Base-by-base conservation (phyloP, 139 green algal species). In the Coelastrella sp. region DNA sequence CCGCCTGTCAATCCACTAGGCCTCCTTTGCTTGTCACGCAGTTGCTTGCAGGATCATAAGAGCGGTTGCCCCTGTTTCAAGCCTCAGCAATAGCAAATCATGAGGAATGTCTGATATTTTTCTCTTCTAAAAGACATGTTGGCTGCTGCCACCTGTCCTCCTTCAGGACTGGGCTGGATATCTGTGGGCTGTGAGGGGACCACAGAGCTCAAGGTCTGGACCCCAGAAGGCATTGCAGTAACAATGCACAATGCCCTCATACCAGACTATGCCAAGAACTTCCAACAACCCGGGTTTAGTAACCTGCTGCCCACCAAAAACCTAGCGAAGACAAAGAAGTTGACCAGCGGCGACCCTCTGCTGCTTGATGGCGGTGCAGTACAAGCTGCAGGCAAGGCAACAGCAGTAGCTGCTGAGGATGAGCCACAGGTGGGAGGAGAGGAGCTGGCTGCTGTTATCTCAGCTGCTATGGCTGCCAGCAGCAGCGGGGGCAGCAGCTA, bases 111-210 rank as follows among this genome's bases (percentile, higher is more conserved):
- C 35, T 73, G 65, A 4, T 6, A 6, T 15, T 73, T 73, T 15
- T 4, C 4, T 73, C 3, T 73, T 22, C 4, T 49, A 49, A 49
- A 49, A 1, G 3, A 10, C 94, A 97, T 72, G 84, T 98, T 7
- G 93, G 15, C 20, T 78, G 72, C 72, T 82, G 24, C 24, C 25
- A 20, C 9, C n/a, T 15, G 8, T 85, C 57, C 93, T 14, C 93
- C 97, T 20, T 93, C 94, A 78, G 97, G 98, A 0, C 91, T 99
- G 49, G 98, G 98, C 9, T 99, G 98, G 98, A 87, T 99, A 6
- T 95, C 56, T 11, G 94, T 99, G 17, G 97, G 95, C 22, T 91
- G 97, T 22, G 91, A 87, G 0, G 98, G 98, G 24, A 66, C 60
- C 4, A 95, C 96, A 20, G n/a, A 90, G 15, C 91, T 99, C 10